These are phyloP conservation scores for Cystobasidium sp. DNA, from an alignment of 1,284 basidiomycete genomes.

Conservation along the genomic window DNA sequence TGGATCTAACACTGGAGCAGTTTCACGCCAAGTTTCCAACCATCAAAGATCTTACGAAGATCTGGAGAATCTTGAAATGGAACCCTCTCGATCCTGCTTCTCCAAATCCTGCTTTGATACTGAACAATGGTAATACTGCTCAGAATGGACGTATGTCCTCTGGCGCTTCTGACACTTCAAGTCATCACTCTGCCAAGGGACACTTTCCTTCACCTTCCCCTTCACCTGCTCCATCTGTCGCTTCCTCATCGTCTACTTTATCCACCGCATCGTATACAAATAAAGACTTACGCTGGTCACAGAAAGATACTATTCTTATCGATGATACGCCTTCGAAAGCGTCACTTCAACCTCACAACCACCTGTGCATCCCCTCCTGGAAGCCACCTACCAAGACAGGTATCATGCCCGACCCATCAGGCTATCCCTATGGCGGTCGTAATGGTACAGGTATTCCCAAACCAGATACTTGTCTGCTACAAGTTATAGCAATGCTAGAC, in stretches of 20 bases:
- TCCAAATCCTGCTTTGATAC: conserved; percentile 1
- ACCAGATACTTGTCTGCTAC: conserved; percentile 15
- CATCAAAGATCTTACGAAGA: conserved; percentile 36
- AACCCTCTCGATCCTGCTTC: conserved; percentile 17
- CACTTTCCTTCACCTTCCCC: background rate
- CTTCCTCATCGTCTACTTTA: background rate
- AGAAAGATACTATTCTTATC: conserved; percentile 40
- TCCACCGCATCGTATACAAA: background rate
- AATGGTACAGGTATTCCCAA: background rate
- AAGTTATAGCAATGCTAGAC: conserved; percentile 33
- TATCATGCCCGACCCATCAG: background rate
- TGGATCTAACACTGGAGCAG: conserved; percentile 31
- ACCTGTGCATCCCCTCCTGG: conserved; percentile 37
- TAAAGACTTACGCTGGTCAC: conserved; percentile 33
- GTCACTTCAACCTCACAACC: conserved; percentile 30
- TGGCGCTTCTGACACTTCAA: background rate
- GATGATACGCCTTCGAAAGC: conserved; percentile 38
- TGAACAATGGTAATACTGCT: background rate
- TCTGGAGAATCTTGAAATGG: conserved; percentile 32
- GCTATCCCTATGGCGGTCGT: background rate
- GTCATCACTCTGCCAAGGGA: background rate
- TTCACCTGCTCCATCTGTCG: conserved; percentile 1
- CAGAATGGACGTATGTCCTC: background rate
- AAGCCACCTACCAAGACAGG: conserved; percentile 22
- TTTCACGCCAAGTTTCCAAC: conserved; percentile 30